Conservation (phyloP, 1,284 basidiomycete genomes). For the Microbotryum saponariae region DNA sequence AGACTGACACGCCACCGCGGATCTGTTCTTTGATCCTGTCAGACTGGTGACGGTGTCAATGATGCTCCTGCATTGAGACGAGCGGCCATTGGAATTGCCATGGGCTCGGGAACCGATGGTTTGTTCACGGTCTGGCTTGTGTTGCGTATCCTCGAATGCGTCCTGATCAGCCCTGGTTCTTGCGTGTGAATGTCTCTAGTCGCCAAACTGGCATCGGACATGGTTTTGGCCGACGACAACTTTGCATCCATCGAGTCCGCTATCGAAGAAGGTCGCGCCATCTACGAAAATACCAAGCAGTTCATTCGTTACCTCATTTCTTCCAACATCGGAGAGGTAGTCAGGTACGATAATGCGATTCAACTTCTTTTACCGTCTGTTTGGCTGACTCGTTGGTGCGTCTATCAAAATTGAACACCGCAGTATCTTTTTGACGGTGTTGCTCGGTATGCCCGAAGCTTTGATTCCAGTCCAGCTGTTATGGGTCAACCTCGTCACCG, state of each 20-base stretch:
- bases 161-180: not conserved
- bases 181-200: constrained; percentile 16
- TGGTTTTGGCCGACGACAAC: constrained; percentile 47
- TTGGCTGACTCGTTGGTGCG: constrained; percentile 18
- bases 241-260: constrained; percentile 46
- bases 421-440: constrained; percentile 91
- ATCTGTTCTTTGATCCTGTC: not conserved
- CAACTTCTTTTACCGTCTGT: constrained; percentile 37
- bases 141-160: not conserved
- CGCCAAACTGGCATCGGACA: constrained; percentile 44
- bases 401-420: constrained; percentile 39
- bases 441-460: constrained; percentile 97
- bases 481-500: constrained; percentile 94
- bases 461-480: constrained; percentile 94
- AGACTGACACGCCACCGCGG: not conserved
- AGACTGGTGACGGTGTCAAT: constrained; percentile 74
- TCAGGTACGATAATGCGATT: constrained; percentile 50
- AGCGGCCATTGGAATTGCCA: constrained; percentile 45
- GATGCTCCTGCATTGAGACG: constrained; percentile 45
- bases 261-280: constrained; percentile 74
- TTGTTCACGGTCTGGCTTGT: constrained; percentile 16
- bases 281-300: constrained; percentile 98
- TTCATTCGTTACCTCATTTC: constrained; percentile 82
- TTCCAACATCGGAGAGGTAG: constrained; percentile 96
- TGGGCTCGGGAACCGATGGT: constrained; percentile 46